These are phyloP conservation scores for Maudiozyma humilis DNA, from an alignment of 1,139 yeast genomes.

Conservation along the genomic window DNA sequence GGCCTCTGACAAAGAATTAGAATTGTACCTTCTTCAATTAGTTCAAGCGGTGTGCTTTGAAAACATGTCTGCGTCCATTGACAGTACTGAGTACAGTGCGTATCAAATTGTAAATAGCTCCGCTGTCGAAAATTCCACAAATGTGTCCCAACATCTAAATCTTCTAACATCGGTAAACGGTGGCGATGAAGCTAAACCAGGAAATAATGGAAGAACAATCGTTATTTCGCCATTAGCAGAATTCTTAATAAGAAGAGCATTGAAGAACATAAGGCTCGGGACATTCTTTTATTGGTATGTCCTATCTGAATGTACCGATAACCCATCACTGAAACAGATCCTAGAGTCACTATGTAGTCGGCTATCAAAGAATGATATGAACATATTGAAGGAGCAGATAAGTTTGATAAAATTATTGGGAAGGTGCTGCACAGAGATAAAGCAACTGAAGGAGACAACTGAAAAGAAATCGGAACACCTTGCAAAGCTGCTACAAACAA, in stretches of 20 bases:
- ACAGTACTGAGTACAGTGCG: conserved; percentile 32
- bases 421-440: conserved; percentile 38
- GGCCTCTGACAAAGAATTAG: conserved; percentile 74
- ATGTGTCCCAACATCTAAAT: conserved; percentile 10
- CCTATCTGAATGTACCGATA: conserved; percentile 78
- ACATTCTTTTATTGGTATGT: conserved; percentile 88
- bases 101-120: conserved; percentile 36
- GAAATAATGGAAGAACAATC: conserved; percentile 19
- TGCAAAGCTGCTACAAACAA: conserved; percentile 31
- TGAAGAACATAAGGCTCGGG: conserved; percentile 59
- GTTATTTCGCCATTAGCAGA: conserved; percentile 60
- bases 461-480: conserved; percentile 47
- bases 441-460: conserved; percentile 45
- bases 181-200: conserved; percentile 5
- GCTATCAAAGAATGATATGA: conserved; percentile 18
- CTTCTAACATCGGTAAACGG: conserved; percentile 7
- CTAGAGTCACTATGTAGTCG: conserved; percentile 32
- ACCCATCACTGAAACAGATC: conserved; percentile 35
- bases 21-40: conserved; percentile 74
- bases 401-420: conserved; percentile 37
- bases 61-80: conserved; percentile 27
- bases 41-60: conserved; percentile 91
- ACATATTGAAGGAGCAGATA: conserved; percentile 37
- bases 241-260: conserved; percentile 68
- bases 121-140: conserved; percentile 17